Conservation (phyloP, 768 basidiomycete genomes). For the Tulasnella sp. region DNA sequence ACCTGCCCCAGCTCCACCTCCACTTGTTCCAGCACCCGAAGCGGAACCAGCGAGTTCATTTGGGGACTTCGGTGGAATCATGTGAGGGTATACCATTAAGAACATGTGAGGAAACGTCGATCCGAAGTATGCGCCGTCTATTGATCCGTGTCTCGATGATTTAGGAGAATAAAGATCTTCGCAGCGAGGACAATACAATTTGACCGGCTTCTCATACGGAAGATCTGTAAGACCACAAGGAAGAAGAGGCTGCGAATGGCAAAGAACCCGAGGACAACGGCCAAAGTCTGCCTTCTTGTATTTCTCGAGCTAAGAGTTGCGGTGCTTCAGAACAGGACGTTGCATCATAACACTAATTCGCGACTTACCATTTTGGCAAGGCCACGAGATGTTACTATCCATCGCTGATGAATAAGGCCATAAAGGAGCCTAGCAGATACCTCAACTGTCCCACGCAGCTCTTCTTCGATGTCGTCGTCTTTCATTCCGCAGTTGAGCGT, state of each 20-base stretch:
- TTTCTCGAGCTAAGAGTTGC: conserved; percentile 53
- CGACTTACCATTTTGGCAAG: conserved; percentile 79
- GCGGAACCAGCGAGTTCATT: conserved; percentile 5
- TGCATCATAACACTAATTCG: too few species aligned
- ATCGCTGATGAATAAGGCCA: conserved; percentile 91
- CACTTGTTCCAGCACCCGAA: conserved; percentile 3
- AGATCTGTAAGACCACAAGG: conserved; percentile 94
- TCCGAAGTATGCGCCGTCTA: conserved; percentile 98
- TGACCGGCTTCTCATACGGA: conserved; percentile 98
- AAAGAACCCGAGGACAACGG: conserved; percentile 93
- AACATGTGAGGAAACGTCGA: conserved; percentile 95
- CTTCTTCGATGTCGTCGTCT: conserved; percentile 95
- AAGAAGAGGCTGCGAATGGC: conserved; percentile 86
- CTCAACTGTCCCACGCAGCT: conserved; percentile 80
- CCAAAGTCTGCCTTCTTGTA: conserved; percentile 98
- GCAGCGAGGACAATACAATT: conserved; percentile 95
- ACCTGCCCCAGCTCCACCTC: conserved; percentile 22
- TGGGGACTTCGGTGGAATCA: conserved; percentile 69
- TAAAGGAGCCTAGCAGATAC: conserved; percentile 88
- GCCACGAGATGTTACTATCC: conserved; percentile 91
- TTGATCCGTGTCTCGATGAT: conserved; percentile 88
- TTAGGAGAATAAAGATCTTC: conserved; percentile 99
- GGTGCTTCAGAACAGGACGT: not conserved
- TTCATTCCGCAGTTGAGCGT: conserved; percentile 3
- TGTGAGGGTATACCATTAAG: conserved; percentile 90